phyloP scores from a whole-genome alignment of 2,329 filamentous ascomycete genomes.

The Fusarium oligoseptatum region DNA sequence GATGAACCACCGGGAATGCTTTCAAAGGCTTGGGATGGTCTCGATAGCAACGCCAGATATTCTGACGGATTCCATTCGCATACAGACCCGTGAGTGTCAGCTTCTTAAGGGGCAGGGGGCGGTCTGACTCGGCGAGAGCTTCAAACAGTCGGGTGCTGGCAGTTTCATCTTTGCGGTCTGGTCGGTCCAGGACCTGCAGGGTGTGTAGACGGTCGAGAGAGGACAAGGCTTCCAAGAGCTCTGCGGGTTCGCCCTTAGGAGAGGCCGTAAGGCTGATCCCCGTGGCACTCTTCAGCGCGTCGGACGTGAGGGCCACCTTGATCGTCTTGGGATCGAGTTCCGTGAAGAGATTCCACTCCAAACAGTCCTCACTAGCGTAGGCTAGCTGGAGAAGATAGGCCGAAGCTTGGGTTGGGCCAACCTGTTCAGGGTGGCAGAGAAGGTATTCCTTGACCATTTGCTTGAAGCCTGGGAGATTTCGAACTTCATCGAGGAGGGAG shows the following conservation, averaged over 20 bases:
- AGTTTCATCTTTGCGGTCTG: neutral
- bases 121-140: neutral
- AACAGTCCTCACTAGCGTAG: neutral
- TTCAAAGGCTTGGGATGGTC: neutral
- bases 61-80: constrained; percentile 4
- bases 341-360: constrained; percentile 4
- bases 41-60: neutral
- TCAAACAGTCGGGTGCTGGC: neutral
- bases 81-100: constrained; percentile 11
- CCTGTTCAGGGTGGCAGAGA: neutral
- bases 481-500: neutral
- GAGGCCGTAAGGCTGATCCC: neutral
- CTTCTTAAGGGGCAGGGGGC: neutral
- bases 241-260: neutral
- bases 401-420: neutral
- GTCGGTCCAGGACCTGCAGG: constrained; percentile 8
- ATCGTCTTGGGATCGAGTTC: neutral
- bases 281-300: neutral
- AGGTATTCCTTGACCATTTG: neutral
- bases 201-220: neutral
- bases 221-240: constrained; percentile 7
- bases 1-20: constrained; percentile 11
- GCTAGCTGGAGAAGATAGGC: constrained; percentile 5
- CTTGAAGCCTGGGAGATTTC: neutral
- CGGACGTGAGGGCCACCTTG: neutral